Conservation (phyloP, 2,329 filamentous ascomycete species). For the Microsporum audouinii region DNA sequence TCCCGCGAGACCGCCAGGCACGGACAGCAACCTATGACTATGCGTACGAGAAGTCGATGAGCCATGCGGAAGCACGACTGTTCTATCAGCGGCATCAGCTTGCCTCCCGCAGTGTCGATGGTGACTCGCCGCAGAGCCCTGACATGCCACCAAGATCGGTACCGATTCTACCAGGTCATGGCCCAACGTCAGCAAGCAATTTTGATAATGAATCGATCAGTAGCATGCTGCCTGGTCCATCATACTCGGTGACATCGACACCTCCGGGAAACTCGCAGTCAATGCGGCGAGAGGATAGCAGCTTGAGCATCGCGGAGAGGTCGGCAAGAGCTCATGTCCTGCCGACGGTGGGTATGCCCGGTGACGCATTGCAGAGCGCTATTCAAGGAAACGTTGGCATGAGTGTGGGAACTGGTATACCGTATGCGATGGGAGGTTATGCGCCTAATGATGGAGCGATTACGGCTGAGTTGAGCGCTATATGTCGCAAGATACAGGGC, state of each 20-base stretch:
- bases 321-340: constrained; percentile 28
- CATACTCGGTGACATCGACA: constrained; percentile 13
- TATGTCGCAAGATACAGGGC: constrained; percentile 82
- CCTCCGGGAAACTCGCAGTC: constrained; percentile 31
- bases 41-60: constrained; percentile 86
- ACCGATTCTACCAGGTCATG: constrained; percentile 16
- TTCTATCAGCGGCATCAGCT: constrained; percentile 86
- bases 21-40: constrained; percentile 89
- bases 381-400: constrained; percentile 39
- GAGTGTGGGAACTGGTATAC: constrained; percentile 49
- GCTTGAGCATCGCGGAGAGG: background rate
- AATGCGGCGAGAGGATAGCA: background rate
- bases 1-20: constrained; percentile 37
- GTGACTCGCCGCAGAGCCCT: constrained; percentile 29
- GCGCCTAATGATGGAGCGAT: constrained; percentile 66
- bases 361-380: constrained; percentile 42
- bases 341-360: constrained; percentile 46
- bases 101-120: constrained; percentile 38
- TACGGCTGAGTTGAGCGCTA: constrained; percentile 68
- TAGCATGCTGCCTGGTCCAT: constrained; percentile 6
- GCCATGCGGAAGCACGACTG: constrained; percentile 84
- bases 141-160: background rate
- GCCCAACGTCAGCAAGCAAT: constrained; percentile 14
- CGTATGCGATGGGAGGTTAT: constrained; percentile 51
- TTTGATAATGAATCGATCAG: constrained; percentile 13